Conservation (phyloP, 805 yeast species). For the Starmerella riodocensis region DNA sequence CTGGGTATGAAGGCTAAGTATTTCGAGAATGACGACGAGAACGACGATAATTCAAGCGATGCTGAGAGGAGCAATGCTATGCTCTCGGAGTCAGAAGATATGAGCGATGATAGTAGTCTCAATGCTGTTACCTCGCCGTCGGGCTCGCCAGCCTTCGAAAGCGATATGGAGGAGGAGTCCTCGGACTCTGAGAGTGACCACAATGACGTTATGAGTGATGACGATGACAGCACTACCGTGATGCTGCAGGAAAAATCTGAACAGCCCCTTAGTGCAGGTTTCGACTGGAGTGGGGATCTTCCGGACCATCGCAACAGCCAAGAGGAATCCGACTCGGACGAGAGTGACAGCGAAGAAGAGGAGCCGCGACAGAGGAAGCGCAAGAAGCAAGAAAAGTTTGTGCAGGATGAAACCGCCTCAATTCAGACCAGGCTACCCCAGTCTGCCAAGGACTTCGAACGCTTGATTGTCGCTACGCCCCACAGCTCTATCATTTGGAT, state of each 20-base stretch:
- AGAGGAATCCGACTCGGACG: slow-evolving; percentile 42
- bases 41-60: slow-evolving; percentile 17
- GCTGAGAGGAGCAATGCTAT: neutral
- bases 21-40: slow-evolving; percentile 37
- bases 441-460: slow-evolving; percentile 81
- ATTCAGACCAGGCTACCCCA: slow-evolving; percentile 78
- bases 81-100: neutral
- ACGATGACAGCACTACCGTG: slow-evolving; percentile 11
- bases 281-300: slow-evolving; percentile 91
- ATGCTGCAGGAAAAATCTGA: slow-evolving; percentile 12
- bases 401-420: slow-evolving; percentile 75
- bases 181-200: neutral
- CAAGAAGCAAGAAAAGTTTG: slow-evolving; percentile 31
- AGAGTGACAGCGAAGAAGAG: slow-evolving; percentile 32
- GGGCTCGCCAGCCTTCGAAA: neutral
- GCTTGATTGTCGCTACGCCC: slow-evolving; percentile 82
- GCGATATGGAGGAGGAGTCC: neutral
- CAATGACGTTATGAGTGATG: slow-evolving; percentile 21
- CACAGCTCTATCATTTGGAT: slow-evolving; percentile 91
- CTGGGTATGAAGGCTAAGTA: slow-evolving; percentile 92
- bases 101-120: neutral
- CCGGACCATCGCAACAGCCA: slow-evolving; percentile 25
- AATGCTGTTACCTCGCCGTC: neutral
- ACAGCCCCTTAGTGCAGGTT: slow-evolving; percentile 54
- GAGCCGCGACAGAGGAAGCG: slow-evolving; percentile 31